These are phyloP conservation scores for Nothophoma quercina DNA, from an alignment of 2,329 filamentous ascomycete species.

Conservation along the genomic window DNA sequence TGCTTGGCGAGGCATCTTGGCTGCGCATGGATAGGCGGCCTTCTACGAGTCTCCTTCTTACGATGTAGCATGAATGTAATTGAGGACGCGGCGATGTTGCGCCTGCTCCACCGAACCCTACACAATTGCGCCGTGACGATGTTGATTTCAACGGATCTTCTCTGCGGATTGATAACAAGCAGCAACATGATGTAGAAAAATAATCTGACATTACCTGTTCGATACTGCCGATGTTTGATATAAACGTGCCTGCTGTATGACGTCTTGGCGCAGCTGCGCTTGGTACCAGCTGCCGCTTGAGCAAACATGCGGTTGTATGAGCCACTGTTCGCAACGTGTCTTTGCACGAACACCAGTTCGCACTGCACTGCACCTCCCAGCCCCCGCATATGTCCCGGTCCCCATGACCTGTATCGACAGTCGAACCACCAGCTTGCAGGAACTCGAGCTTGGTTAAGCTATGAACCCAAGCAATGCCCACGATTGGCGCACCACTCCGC, in stretches of 20 bases:
- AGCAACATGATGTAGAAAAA: not conserved
- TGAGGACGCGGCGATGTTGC: not conserved
- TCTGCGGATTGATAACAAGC: not conserved
- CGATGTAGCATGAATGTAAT: conserved; percentile 37
- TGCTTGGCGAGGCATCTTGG: conserved; percentile 30
- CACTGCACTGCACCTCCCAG: conserved; percentile 19
- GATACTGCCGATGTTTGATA: not conserved
- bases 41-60: conserved; percentile 29
- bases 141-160: too few relatives aligned
- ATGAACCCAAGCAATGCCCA: conserved; percentile 51
- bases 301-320: conserved; percentile 10
- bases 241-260: conserved; percentile 1
- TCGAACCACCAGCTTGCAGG: conserved; percentile 29
- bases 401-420: conserved; percentile 12
- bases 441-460: conserved; percentile 38
- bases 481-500: conserved; percentile 49
- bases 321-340: conserved; percentile 20
- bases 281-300: conserved; percentile 9
- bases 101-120: not conserved
- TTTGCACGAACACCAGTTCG: conserved; percentile 29
- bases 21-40: conserved; percentile 23
- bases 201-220: too few relatives aligned
- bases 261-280: conserved; percentile 16
- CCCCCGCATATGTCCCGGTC: conserved; percentile 10
- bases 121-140: too few relatives aligned